Evolutionary conservation across 208 protist genomes (phyloP).

Genomic region (Naegleria fowleri): DNA sequence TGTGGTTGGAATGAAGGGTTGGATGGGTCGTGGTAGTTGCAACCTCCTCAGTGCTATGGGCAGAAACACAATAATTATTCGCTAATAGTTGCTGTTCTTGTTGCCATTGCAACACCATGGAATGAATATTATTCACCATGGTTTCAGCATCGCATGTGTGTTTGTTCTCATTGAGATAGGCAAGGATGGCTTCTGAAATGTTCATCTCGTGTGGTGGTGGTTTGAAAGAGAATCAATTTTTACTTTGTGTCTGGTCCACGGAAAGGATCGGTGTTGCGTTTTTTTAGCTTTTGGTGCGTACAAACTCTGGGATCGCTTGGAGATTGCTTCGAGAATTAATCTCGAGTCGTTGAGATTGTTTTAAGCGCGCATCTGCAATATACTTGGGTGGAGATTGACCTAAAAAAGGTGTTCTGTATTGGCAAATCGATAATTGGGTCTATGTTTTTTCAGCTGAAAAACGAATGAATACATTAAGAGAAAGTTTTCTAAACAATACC

Average conservation of each 20-base stretch:
- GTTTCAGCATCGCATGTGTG: background rate
- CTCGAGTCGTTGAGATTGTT: background rate
- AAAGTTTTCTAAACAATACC: no score
- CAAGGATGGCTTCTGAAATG: background rate
- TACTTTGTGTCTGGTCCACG: background rate
- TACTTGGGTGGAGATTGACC: background rate
- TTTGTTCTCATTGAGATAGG: background rate
- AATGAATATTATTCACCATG: background rate
- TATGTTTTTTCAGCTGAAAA: no score
- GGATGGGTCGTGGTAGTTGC: no score
- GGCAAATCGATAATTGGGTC: no score
- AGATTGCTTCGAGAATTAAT: background rate
- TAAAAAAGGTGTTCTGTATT: no score
- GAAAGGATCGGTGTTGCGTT: no score
- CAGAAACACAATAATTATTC: background rate
- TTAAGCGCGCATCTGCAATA: no score
- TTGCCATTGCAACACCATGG: background rate
- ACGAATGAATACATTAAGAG: no score
- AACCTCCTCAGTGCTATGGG: no score
- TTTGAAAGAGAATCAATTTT: no score
- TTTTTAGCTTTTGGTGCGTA: no score
- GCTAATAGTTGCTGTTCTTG: background rate
- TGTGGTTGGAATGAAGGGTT: no score
- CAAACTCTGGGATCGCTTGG: background rate
- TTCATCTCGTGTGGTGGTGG: background rate